Evolutionary conservation across 306 rosid genomes (phyloP).

Genomic region (Purshia tridentata): DNA sequence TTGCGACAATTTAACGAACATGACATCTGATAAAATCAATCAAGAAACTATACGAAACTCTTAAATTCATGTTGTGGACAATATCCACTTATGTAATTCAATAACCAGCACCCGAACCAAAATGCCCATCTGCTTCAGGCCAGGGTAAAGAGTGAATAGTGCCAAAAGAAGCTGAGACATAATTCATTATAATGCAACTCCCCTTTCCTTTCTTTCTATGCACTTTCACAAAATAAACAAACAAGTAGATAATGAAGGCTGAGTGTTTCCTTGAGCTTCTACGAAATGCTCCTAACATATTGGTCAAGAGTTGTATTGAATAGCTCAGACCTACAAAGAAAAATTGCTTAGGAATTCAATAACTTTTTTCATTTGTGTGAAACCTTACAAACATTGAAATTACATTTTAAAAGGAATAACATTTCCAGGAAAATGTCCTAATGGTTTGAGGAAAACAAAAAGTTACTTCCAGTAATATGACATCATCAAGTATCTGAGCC

Average conservation of each 20-base stretch:
- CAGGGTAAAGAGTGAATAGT: neutral
- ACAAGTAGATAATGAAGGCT: neutral
- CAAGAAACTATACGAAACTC: neutral
- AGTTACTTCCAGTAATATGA: neutral
- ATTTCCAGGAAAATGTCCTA: neutral
- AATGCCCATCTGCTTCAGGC: neutral
- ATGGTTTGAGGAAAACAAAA: neutral
- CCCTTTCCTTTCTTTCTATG: neutral
- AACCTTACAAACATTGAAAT: neutral
- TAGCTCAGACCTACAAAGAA: slow-evolving; percentile 64
- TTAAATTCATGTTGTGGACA: neutral
- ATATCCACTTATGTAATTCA: neutral
- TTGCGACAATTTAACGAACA: no score
- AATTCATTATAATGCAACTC: neutral
- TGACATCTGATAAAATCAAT: no score
- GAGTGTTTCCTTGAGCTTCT: slow-evolving; percentile 28
- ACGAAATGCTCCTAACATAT: slow-evolving; percentile 80
- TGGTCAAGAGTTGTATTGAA: slow-evolving; percentile 90
- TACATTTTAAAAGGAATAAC: neutral
- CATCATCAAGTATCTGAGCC: neutral
- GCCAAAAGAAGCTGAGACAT: neutral
- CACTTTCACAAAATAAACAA: neutral
- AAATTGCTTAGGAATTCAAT: slow-evolving; percentile 13
- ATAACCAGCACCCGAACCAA: neutral
- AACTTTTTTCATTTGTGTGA: neutral